These are phyloP conservation scores for Candida dubliniensis DNA, from an alignment of 1,139 yeast species.

Conservation along the genomic window DNA sequence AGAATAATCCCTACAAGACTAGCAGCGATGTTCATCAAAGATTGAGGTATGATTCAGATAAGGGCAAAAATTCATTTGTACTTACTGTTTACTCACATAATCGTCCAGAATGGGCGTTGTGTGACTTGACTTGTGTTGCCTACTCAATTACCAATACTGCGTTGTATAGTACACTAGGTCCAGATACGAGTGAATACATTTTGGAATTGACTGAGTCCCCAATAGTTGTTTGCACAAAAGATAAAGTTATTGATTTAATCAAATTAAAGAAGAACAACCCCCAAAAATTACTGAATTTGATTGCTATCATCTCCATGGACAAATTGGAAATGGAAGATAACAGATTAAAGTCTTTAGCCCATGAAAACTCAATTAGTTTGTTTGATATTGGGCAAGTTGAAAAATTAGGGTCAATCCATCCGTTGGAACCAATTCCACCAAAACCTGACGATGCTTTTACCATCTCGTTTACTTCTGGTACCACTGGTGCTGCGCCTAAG, in stretches of 20 bases:
- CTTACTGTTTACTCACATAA: conserved; percentile 37
- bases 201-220: conserved; percentile 35
- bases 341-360: conserved; percentile 21
- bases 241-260: conserved; percentile 27
- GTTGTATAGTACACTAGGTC: conserved; percentile 40
- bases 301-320: conserved; percentile 38
- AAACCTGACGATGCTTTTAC: conserved; percentile 55
- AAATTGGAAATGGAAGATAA: conserved; percentile 27
- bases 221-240: conserved; percentile 31
- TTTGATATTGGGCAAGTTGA: conserved; percentile 54
- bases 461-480: conserved; percentile 74
- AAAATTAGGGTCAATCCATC: conserved; percentile 50
- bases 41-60: conserved; percentile 20
- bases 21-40: conserved; percentile 27
- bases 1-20: conserved; percentile 40
- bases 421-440: conserved; percentile 49
- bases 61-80: conserved; percentile 26
- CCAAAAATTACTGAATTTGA: conserved; percentile 25
- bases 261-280: conserved; percentile 26
- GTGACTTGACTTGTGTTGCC: conserved; percentile 37
- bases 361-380: conserved; percentile 28
- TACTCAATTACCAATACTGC: conserved; percentile 39
- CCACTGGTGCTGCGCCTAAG: conserved; percentile 72
- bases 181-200: conserved; percentile 34
- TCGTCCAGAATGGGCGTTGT: conserved; percentile 37